Evolutionary conservation across 805 yeast species (phyloP).

Genomic region (Debaryomyces tyrocola): DNA sequence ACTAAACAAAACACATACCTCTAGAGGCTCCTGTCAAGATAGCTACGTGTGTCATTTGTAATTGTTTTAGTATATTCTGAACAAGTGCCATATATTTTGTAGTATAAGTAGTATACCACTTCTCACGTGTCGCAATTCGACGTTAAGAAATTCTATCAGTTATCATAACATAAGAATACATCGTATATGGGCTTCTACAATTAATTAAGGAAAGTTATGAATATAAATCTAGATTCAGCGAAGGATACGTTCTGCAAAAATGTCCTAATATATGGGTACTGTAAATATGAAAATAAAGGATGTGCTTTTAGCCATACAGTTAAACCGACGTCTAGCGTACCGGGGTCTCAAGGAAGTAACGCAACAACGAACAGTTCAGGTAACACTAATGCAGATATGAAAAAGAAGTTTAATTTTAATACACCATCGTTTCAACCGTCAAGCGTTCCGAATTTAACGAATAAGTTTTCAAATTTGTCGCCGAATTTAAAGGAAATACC

Average conservation of each 20-base stretch:
- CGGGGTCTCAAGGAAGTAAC: constrained; percentile 1
- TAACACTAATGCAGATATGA: constrained; percentile 22
- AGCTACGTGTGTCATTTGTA: constrained; percentile 23
- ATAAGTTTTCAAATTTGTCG: constrained; percentile 46
- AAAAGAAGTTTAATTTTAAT: constrained; percentile 37
- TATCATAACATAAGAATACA: too few species aligned
- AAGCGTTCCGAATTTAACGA: constrained; percentile 20
- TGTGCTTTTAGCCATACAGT: constrained; percentile 76
- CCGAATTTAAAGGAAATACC: constrained; percentile 51
- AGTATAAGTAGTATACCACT: too few species aligned
- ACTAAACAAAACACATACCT: constrained; percentile 31
- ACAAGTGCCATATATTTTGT: background rate
- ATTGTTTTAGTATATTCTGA: background rate
- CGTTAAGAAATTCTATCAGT: too few species aligned
- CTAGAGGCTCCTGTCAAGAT: constrained; percentile 66
- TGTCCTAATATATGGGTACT: constrained; percentile 80
- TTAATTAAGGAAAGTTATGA: constrained; percentile 14
- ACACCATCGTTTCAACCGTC: constrained; percentile 47
- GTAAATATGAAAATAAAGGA: constrained; percentile 85
- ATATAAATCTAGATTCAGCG: constrained; percentile 55
- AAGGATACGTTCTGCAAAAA: constrained; percentile 81
- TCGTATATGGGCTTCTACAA: too few species aligned
- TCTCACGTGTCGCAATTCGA: too few species aligned
- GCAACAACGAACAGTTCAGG: constrained; percentile 7
- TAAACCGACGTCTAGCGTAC: constrained; percentile 14